Evolutionary conservation across 2,329 filamentous ascomycete genomes (phyloP).

Genomic region (Fusarium agapanthi): DNA sequence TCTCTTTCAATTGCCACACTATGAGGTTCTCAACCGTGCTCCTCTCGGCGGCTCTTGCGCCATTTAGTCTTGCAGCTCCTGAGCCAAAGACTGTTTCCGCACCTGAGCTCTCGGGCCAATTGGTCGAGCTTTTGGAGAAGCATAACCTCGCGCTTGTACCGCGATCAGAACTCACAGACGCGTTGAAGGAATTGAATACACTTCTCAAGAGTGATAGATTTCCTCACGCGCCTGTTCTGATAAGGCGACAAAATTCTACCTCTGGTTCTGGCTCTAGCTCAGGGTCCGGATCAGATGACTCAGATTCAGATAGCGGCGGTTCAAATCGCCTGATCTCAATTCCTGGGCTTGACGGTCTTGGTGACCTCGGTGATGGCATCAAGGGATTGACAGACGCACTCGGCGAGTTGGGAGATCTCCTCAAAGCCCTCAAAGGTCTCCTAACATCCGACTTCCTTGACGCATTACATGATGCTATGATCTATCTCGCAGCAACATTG

Average conservation of each 20-base stretch:
- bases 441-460: slow-evolving; percentile 52
- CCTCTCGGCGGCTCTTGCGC: slow-evolving; percentile 45
- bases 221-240: slow-evolving; percentile 1
- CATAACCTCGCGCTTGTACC: slow-evolving; percentile 56
- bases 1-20: background rate
- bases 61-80: slow-evolving; percentile 46
- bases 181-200: slow-evolving; percentile 52
- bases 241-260: slow-evolving; percentile 29
- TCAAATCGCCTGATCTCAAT: slow-evolving; percentile 1
- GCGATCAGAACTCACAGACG: slow-evolving; percentile 56
- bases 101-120: slow-evolving; percentile 46
- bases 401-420: slow-evolving; percentile 36
- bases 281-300: background rate
- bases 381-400: slow-evolving; percentile 39
- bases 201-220: slow-evolving; percentile 48
- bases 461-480: slow-evolving; percentile 52
- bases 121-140: slow-evolving; percentile 53
- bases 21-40: slow-evolving; percentile 52
- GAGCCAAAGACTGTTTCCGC: slow-evolving; percentile 37
- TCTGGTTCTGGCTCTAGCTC: background rate
- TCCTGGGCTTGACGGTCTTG: slow-evolving; percentile 32
- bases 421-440: slow-evolving; percentile 44
- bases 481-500: slow-evolving; percentile 51
- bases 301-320: background rate
- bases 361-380: slow-evolving; percentile 26